Percentiles rank a stretch among this genome's conserved stretches.
Evolutionary conservation across 371 early-diverging fungal genomes (phyloP).

Genomic region (Zychaea mexicana): DNA sequence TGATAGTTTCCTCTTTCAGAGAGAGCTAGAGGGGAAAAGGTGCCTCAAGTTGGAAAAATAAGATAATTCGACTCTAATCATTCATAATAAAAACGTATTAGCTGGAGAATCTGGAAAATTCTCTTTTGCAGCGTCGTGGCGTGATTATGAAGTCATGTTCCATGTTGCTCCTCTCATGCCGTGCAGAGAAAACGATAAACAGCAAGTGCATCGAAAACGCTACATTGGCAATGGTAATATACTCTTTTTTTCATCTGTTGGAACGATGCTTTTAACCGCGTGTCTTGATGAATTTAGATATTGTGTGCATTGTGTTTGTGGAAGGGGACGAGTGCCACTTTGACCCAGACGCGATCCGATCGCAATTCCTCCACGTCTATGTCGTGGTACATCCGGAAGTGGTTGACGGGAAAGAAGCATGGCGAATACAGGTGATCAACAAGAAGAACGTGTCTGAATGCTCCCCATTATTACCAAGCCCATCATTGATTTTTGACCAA

Average conservation of each 20-base stretch:
- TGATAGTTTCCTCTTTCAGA: no score
- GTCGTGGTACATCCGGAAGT: conserved; percentile 55
- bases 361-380: conserved; percentile 78
- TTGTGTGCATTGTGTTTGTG: conserved; percentile 73
- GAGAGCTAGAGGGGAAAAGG: no score
- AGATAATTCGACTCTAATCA: no score
- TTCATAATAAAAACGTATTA: conserved; percentile 9
- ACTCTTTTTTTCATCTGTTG: no score
- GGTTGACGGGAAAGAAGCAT: conserved; percentile 26
- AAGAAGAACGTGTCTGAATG: conserved; percentile 65
- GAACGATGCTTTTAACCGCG: background rate
- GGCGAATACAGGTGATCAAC: conserved; percentile 55
- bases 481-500: conserved; percentile 55
- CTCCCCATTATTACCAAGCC: conserved; percentile 67
- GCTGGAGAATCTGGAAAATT: conserved; percentile 76
- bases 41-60: no score
- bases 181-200: conserved; percentile 63
- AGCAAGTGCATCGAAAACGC: conserved; percentile 83
- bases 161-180: conserved; percentile 85
- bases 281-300: no score
- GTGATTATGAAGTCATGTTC: conserved; percentile 85
- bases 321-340: conserved; percentile 57
- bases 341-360: conserved; percentile 61
- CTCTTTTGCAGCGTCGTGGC: conserved; percentile 76
- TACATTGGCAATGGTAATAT: conserved; percentile 79